Base-by-base conservation (phyloP, 1,284 basidiomycete species). In the Ceratorhiza oryzae-sativae region DNA sequence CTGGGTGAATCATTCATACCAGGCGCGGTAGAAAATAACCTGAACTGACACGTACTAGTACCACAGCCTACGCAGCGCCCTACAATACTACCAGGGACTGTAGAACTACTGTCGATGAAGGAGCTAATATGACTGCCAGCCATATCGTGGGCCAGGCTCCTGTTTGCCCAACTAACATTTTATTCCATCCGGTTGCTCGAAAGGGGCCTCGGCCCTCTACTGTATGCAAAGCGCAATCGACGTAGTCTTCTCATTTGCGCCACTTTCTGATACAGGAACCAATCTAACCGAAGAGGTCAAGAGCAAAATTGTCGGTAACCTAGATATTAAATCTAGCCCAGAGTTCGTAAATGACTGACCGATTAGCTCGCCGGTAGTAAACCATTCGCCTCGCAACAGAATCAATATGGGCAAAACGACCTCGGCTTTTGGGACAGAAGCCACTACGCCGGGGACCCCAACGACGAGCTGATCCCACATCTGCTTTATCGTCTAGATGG, bases 361-460 rank as follows among this genome's bases (percentile, higher is more conserved):
- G 9, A 67, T 67, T 27, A 41, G 41, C 13, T 53, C 48, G 13
- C 63, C 63, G 13, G 27, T 30, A 1, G 49, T 67, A 1, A 49
- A 67, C 49, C 23, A 41, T 9, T 15, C 63, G 10, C 63, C 63
- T 23, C 48, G 49, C 23, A 45, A 18, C 18, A 4, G 42, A 4
- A 45, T 18, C 42, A 18, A 45, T 18, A 18, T 3, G n/a, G 10
- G n/a, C 42, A 45, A 18, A 45, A 45, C 42, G 15, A 12, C 9
- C 36, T 45, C 9, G 55, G 63, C 49, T 67, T 67, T n/a, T 67
- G 63, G 34, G 55, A 67, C 34, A 53, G 48, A n/a, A 49, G 63
- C 32, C 49, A 67, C 25, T 42, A 53, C 9, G 41, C 53, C 34
- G 53, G 63, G n/a, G 25, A 34, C 20, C 23, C 32, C 8, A 49